Conservation (phyloP, 2,329 filamentous ascomycete species). For the Aspergillus viridinutans region DNA sequence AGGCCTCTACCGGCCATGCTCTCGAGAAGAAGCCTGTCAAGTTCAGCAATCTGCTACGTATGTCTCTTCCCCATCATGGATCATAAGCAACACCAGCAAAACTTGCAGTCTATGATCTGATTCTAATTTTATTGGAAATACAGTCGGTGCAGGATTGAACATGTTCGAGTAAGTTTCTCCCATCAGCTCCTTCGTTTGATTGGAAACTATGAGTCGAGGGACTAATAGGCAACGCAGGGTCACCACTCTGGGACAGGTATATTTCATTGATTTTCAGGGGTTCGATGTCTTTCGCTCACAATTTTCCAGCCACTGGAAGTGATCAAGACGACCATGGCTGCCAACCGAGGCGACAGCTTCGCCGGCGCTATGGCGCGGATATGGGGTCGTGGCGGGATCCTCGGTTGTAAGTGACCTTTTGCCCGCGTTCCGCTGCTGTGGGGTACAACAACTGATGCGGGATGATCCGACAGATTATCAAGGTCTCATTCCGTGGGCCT, state of each 20-base stretch:
- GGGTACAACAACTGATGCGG: slow-evolving; percentile 13
- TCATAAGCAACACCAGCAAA: not conserved
- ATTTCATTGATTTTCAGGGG: not conserved
- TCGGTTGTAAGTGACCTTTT: slow-evolving; percentile 70
- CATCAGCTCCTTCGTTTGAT: not conserved
- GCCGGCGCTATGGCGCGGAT: slow-evolving; percentile 74
- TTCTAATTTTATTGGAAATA: slow-evolving; percentile 15
- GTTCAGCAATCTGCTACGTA: slow-evolving; percentile 93
- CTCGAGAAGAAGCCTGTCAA: slow-evolving; percentile 99
- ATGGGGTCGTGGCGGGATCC: slow-evolving; percentile 87
- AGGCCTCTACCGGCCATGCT: slow-evolving; percentile 49
- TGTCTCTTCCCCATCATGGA: slow-evolving; percentile 27
- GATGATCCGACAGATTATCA: slow-evolving; percentile 72
- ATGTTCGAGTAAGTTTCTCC: slow-evolving; percentile 70
- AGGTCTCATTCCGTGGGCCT: slow-evolving; percentile 98
- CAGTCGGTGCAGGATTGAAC: slow-evolving; percentile 85
- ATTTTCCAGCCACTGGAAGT: slow-evolving; percentile 86
- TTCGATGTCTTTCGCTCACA: slow-evolving; percentile 41
- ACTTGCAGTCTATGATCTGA: slow-evolving; percentile 11
- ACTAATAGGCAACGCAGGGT: slow-evolving; percentile 44
- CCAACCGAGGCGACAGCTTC: slow-evolving; percentile 88
- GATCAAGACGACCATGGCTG: slow-evolving; percentile 99
- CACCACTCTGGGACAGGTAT: slow-evolving; percentile 64
- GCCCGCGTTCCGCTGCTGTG: slow-evolving; percentile 10
- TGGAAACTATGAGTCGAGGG: not conserved